Percentiles rank a stretch among this genome's conserved stretches.
phyloP scores from a whole-genome alignment of 2,329 filamentous ascomycete species.

The Tetracladium maxilliforme region DNA sequence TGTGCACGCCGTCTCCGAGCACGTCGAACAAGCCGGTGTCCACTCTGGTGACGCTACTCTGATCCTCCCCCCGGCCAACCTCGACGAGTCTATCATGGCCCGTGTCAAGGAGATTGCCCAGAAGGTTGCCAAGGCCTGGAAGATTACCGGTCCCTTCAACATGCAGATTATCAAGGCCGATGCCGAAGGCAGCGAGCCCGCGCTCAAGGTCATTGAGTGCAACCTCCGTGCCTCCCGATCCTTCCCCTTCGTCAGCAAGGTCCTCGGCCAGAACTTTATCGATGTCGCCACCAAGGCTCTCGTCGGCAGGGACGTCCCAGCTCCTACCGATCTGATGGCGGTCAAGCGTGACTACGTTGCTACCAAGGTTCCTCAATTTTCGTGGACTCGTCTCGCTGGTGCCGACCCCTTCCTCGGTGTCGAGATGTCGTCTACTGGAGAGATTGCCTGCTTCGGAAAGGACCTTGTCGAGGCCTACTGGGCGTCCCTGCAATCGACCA shows the following conservation, averaged over 20 bases:
- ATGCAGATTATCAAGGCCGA: conserved; percentile 99
- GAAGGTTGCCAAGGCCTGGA: conserved; percentile 95
- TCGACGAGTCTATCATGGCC: conserved; percentile 64
- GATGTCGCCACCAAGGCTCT: conserved; percentile 89
- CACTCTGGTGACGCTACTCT: conserved; percentile 96
- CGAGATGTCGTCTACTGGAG: conserved; percentile 92
- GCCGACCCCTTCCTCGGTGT: conserved; percentile 96
- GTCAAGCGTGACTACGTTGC: conserved; percentile 83
- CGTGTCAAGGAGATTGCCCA: conserved; percentile 90
- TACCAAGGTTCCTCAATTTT: conserved; percentile 97
- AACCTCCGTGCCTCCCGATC: conserved; percentile 94
- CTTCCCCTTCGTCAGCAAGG: conserved; percentile 97
- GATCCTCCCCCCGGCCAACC: conserved; percentile 70
- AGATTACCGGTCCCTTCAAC: conserved; percentile 96
- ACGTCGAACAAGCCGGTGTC: conserved; percentile 93
- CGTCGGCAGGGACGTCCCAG: conserved; percentile 70
- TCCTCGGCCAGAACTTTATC: conserved; percentile 92
- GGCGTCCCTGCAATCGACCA: conserved; percentile 87
- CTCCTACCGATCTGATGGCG: conserved; percentile 77
- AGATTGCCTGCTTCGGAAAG: conserved; percentile 98
- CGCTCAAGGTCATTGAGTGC: conserved; percentile 94
- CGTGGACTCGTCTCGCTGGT: conserved; percentile 93
- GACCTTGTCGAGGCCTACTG: conserved; percentile 95
- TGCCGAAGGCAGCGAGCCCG: conserved; percentile 57
- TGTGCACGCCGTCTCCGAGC: conserved; percentile 85